A percentile compares a stretch with the other conserved stretches of the same genome.
These are phyloP conservation scores for Cucumis melo DNA, from an alignment of 306 rosid species.

Conservation along the genomic window DNA sequence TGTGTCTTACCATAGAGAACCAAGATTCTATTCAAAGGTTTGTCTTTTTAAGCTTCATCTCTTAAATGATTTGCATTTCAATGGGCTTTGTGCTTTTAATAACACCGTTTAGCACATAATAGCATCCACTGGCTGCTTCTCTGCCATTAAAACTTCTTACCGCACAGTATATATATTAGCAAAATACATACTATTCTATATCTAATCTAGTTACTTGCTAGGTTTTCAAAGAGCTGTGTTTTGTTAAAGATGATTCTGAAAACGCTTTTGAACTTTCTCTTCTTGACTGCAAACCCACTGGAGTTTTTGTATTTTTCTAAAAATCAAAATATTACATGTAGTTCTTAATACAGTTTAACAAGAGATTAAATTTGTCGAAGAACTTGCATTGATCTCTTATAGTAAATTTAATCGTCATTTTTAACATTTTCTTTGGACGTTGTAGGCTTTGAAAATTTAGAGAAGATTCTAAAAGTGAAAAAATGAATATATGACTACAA, in stretches of 20 bases:
- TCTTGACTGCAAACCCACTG: conserved; percentile 74
- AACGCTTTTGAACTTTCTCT: conserved; percentile 73
- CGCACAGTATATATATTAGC: not conserved
- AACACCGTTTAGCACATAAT: not conserved
- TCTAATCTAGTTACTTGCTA: not conserved
- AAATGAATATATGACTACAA: too few relatives aligned
- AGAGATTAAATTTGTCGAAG: too few relatives aligned
- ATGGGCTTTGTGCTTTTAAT: not conserved
- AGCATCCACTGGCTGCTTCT: not conserved
- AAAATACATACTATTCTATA: not conserved
- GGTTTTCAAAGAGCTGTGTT: conserved; percentile 54
- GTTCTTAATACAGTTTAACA: too few relatives aligned
- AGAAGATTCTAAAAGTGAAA: too few relatives aligned
- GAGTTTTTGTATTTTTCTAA: conserved; percentile 32
- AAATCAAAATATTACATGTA: not conserved
- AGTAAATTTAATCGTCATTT: too few relatives aligned
- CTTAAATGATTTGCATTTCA: not conserved
- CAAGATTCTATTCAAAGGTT: conserved; percentile 86
- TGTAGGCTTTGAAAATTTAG: too few relatives aligned
- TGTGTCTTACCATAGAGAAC: conserved; percentile 81
- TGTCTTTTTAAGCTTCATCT: not conserved
- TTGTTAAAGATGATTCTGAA: conserved; percentile 32
- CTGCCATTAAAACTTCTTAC: not conserved
- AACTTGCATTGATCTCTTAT: too few relatives aligned
- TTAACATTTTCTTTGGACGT: too few relatives aligned